Percentiles rank a stretch among this genome's conserved stretches.
Conservation (phyloP, 805 yeast genomes). For the Saturnispora sekii region DNA sequence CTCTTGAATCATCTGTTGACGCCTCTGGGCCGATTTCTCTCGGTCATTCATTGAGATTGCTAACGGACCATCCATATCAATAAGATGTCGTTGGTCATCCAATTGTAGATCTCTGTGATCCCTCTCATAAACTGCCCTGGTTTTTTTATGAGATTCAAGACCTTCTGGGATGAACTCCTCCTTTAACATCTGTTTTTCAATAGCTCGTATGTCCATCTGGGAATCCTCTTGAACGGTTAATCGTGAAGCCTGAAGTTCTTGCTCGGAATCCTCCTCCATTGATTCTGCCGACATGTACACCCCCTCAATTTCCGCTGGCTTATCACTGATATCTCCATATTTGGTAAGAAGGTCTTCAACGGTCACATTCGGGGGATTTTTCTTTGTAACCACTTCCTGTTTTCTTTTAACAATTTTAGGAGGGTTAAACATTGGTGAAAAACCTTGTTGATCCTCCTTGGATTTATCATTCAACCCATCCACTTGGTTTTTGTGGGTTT, state of each 20-base stretch:
- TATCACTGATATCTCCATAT: background rate
- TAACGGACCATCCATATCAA: background rate
- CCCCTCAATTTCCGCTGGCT: background rate
- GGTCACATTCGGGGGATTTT: no score
- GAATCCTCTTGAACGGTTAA: background rate
- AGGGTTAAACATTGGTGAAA: no score
- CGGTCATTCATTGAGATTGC: background rate
- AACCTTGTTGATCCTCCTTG: background rate
- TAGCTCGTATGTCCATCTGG: background rate
- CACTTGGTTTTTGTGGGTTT: no score
- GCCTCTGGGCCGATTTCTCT: background rate
- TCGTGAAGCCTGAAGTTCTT: background rate
- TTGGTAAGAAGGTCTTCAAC: no score
- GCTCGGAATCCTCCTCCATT: background rate
- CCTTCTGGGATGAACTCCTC: constrained; percentile 4
- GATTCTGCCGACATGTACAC: constrained; percentile 2
- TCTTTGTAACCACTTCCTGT: no score
- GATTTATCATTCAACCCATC: background rate
- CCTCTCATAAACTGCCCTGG: background rate
- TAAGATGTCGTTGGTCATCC: background rate
- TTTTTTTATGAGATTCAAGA: background rate
- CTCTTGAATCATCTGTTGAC: background rate
- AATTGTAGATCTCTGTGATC: background rate
- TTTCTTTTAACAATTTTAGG: no score
- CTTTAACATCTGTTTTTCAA: constrained; percentile 3